A percentile compares a stretch with the other conserved stretches of the same genome.
These are phyloP conservation scores for Kuraishia cidri DNA, from an alignment of 805 yeast species.

Conservation along the genomic window DNA sequence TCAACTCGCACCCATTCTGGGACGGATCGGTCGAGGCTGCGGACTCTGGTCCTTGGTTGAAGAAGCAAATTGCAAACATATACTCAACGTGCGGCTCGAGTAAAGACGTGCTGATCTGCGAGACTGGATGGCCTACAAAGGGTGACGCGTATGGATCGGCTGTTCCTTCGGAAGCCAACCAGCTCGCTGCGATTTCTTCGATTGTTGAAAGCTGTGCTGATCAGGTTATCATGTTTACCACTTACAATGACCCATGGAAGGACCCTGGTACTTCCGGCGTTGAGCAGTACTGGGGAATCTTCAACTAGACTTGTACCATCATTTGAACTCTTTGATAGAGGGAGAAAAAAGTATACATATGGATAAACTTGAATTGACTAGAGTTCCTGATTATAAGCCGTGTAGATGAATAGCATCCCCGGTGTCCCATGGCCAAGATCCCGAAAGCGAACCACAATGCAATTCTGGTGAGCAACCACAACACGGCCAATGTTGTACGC, in stretches of 20 bases:
- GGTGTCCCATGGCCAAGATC: too few relatives aligned
- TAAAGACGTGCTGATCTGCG: conserved; percentile 45
- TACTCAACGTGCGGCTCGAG: conserved; percentile 34
- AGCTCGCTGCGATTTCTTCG: conserved; percentile 39
- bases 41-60: conserved; percentile 45
- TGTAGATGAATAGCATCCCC: too few relatives aligned
- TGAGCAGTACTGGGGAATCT: conserved; percentile 69
- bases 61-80: conserved; percentile 34
- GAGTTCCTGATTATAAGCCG: too few relatives aligned
- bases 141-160: conserved; percentile 46
- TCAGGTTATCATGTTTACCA: conserved; percentile 49
- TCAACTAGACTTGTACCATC: too few relatives aligned
- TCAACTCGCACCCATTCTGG: conserved; percentile 62
- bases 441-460: too few relatives aligned
- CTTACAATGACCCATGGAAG: conserved; percentile 60
- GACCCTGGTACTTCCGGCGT: conserved; percentile 30
- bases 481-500: too few relatives aligned
- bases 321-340: too few relatives aligned
- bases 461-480: too few relatives aligned
- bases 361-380: too few relatives aligned
- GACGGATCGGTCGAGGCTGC: conserved; percentile 43
- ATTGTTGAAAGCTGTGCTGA: conserved; percentile 31
- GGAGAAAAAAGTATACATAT: not conserved
- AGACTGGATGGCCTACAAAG: conserved; percentile 66
- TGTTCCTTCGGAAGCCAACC: conserved; percentile 47